Percentiles rank a stretch among this genome's conserved stretches.
Conservation (phyloP, 345 rosid genomes). For the Ceriops decandra region DNA sequence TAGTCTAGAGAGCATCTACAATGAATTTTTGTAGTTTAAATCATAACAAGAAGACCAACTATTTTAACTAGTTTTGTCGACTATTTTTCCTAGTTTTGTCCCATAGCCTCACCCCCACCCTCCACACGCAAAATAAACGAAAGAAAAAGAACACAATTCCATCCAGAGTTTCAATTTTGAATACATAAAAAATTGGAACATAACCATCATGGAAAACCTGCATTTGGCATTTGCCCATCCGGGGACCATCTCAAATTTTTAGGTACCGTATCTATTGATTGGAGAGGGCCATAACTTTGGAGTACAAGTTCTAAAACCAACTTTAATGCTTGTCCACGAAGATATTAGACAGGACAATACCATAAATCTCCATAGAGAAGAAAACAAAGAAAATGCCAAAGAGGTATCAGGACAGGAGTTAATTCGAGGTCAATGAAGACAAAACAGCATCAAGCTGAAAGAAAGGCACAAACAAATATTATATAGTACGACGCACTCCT, state of each 20-base stretch:
- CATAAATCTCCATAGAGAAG: conserved; percentile 2
- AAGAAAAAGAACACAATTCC: neutral
- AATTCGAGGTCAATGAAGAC: conserved; percentile 5
- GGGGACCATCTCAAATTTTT: conserved; percentile 15
- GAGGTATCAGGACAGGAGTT: neutral
- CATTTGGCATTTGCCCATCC: conserved; percentile 5
- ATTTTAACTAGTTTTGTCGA: too few species aligned
- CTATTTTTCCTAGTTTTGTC: too few species aligned
- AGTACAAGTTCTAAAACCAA: neutral
- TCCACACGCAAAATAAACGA: neutral
- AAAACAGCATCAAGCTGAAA: neutral
- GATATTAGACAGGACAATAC: neutral
- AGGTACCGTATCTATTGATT: conserved; percentile 6
- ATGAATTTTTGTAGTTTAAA: too few species aligned
- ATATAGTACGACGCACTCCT: neutral
- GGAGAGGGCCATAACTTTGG: conserved; percentile 26
- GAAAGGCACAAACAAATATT: neutral
- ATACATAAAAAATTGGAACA: neutral
- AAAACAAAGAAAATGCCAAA: conserved; percentile 11
- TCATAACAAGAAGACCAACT: too few species aligned
- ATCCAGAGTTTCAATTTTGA: conserved; percentile 20
- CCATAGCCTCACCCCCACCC: too few species aligned
- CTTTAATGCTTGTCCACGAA: neutral
- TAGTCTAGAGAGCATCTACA: too few species aligned
- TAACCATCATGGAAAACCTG: conserved; percentile 13